phyloP scores from a whole-genome alignment of 2,329 filamentous ascomycete genomes.

The Monilinia polystroma region DNA sequence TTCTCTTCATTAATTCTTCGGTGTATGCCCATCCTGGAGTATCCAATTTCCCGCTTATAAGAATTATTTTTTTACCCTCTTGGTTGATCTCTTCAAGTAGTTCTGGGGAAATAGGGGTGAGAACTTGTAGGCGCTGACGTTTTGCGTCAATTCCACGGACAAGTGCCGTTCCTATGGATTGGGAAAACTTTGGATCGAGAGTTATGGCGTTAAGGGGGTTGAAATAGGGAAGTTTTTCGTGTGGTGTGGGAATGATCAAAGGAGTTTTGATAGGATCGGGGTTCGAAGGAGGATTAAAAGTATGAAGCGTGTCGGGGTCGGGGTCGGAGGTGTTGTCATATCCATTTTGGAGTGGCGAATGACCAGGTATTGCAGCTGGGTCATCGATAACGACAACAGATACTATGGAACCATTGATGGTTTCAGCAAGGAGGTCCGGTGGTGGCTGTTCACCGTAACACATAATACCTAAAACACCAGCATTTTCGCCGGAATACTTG shows the following conservation, averaged over 20 bases:
- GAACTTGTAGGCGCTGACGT: slow-evolving; percentile 57
- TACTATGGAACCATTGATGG: slow-evolving; percentile 69
- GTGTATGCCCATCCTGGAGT: slow-evolving; percentile 68
- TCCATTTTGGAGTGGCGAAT: slow-evolving; percentile 26
- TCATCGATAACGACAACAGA: slow-evolving; percentile 63
- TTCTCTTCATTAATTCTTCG: slow-evolving; percentile 54
- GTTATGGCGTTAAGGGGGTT: slow-evolving; percentile 52
- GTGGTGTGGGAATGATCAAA: slow-evolving; percentile 44
- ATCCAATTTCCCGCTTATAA: slow-evolving; percentile 69
- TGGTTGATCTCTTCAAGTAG: slow-evolving; percentile 45
- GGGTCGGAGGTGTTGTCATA: background rate
- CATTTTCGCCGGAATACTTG: slow-evolving; percentile 51
- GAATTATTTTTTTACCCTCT: slow-evolving; percentile 53
- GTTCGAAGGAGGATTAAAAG: slow-evolving; percentile 7
- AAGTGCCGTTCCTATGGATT: slow-evolving; percentile 63
- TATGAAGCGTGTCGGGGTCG: background rate
- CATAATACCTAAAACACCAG: slow-evolving; percentile 63
- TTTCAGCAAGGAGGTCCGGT: slow-evolving; percentile 57
- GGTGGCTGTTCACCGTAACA: slow-evolving; percentile 65
- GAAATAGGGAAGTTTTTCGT: slow-evolving; percentile 63
- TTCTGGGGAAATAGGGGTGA: slow-evolving; percentile 56
- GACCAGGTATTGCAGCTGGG: slow-evolving; percentile 48
- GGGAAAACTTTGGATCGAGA: slow-evolving; percentile 59
- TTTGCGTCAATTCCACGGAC: slow-evolving; percentile 66
- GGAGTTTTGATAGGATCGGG: slow-evolving; percentile 25